Evolutionary conservation across 2,329 filamentous ascomycete genomes (phyloP).

Genomic region (Scleromitrula shiraiana): DNA sequence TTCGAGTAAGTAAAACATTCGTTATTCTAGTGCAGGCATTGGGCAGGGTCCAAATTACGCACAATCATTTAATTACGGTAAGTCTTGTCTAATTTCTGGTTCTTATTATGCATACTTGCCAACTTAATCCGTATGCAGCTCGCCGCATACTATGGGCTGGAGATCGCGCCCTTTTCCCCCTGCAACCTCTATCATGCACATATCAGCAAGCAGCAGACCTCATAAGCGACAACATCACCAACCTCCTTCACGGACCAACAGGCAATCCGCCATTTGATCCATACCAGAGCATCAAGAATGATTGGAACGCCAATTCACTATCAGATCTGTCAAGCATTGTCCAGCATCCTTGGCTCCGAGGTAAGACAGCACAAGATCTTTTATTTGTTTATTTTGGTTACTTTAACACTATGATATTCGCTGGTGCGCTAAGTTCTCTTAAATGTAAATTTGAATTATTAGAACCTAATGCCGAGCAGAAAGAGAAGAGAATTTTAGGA

Average conservation of each 20-base stretch:
- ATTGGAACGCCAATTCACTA: neutral
- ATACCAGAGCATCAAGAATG: neutral
- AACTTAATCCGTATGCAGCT: conserved; percentile 7
- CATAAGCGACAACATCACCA: conserved; percentile 1
- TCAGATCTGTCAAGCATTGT: neutral
- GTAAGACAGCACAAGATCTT: conserved; percentile 1
- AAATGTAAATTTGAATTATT: neutral
- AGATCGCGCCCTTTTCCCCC: neutral
- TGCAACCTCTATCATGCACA: conserved; percentile 4
- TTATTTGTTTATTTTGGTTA: conserved; percentile 2
- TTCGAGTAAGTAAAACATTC: too few species aligned
- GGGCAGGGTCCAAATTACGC: neutral
- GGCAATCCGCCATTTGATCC: neutral
- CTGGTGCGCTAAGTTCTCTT: conserved; percentile 2
- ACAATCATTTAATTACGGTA: neutral
- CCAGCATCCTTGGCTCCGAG: conserved; percentile 5
- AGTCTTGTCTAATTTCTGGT: neutral
- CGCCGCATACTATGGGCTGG: conserved; percentile 3
- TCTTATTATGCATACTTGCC: conserved; percentile 1
- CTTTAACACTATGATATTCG: conserved; percentile 6
- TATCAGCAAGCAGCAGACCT: conserved; percentile 5
- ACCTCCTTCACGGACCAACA: neutral
- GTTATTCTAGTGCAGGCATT: too few species aligned
- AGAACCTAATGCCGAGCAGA: neutral
- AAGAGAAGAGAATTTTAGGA: neutral